These are phyloP conservation scores for Jimgerdemannia flammicorona DNA, from an alignment of 192 early-diverging fungal genomes.

Conservation along the genomic window DNA sequence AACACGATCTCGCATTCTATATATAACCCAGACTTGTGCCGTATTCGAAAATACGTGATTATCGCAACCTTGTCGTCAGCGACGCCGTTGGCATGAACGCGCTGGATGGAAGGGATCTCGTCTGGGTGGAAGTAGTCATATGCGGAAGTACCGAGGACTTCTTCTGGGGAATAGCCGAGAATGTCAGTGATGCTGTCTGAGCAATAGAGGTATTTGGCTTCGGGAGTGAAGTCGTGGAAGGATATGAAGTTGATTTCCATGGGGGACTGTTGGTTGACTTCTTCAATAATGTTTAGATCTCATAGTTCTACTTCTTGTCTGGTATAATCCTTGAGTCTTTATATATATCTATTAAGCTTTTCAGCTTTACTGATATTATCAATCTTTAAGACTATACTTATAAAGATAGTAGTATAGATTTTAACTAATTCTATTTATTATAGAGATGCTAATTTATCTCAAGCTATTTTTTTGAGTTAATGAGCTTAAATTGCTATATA, in stretches of 20 bases:
- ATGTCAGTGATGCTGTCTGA: constrained; percentile 34
- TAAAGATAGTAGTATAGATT: too few species aligned
- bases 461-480: too few species aligned
- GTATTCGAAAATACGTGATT: constrained; percentile 27
- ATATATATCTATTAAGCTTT: too few species aligned
- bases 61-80: constrained; percentile 37
- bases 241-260: constrained; percentile 33
- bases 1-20: constrained; percentile 17
- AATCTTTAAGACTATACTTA: too few species aligned
- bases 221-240: constrained; percentile 41
- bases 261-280: too few species aligned
- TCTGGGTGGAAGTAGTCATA: constrained; percentile 37
- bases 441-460: too few species aligned
- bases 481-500: too few species aligned
- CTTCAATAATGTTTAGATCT: too few species aligned
- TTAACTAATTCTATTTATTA: too few species aligned
- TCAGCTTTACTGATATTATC: too few species aligned
- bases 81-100: constrained; percentile 32
- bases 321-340: too few species aligned
- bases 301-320: too few species aligned
- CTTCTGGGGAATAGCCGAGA: constrained; percentile 41
- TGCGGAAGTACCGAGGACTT: constrained; percentile 31
- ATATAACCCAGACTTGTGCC: constrained; percentile 29
- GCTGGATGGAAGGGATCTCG: constrained; percentile 25
- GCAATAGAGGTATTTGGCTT: constrained; percentile 28